phyloP scores from a whole-genome alignment of 306 rosid genomes.

The Pachyrhizus erosus region DNA sequence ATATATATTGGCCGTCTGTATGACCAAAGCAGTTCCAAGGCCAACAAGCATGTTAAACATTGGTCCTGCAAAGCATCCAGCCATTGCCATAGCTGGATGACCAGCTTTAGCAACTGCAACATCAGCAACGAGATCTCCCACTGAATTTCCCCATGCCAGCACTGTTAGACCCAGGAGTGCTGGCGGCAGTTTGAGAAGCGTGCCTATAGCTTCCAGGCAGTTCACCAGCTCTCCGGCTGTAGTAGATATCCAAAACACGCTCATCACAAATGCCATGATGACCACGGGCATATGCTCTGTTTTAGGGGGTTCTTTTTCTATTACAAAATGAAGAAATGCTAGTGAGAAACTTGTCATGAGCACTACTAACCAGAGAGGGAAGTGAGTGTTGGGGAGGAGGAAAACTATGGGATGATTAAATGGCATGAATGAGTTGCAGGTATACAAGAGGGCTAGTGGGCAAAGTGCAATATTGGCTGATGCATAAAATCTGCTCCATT shows the following conservation, averaged over 20 bases:
- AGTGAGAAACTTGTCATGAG: slow-evolving; percentile 76
- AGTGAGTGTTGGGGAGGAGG: slow-evolving; percentile 78
- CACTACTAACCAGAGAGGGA: slow-evolving; percentile 88
- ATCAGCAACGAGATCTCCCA: slow-evolving; percentile 96
- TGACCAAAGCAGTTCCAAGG: slow-evolving; percentile 90
- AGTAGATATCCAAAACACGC: slow-evolving; percentile 94
- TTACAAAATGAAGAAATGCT: slow-evolving; percentile 70
- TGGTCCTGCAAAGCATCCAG: slow-evolving; percentile 97
- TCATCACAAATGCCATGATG: slow-evolving; percentile 85
- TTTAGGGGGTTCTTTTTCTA: slow-evolving; percentile 88
- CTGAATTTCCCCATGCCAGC: slow-evolving; percentile 98
- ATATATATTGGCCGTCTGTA: slow-evolving; percentile 72
- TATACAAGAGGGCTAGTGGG: slow-evolving; percentile 76
- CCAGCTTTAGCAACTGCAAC: slow-evolving; percentile 96
- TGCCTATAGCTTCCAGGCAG: slow-evolving; percentile 82
- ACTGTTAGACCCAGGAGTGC: slow-evolving; percentile 90
- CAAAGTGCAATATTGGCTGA: slow-evolving; percentile 90
- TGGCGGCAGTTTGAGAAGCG: slow-evolving; percentile 72
- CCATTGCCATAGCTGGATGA: slow-evolving; percentile 98
- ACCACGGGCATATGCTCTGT: slow-evolving; percentile 77
- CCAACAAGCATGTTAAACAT: slow-evolving; percentile 99
- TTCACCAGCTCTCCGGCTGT: slow-evolving; percentile 87
- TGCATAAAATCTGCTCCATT: slow-evolving; percentile 83
- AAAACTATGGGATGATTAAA: slow-evolving; percentile 74
- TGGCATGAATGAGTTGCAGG: slow-evolving; percentile 77